These are phyloP conservation scores for Lentinula detonsa DNA, from an alignment of 768 basidiomycete genomes.

Conservation along the genomic window DNA sequence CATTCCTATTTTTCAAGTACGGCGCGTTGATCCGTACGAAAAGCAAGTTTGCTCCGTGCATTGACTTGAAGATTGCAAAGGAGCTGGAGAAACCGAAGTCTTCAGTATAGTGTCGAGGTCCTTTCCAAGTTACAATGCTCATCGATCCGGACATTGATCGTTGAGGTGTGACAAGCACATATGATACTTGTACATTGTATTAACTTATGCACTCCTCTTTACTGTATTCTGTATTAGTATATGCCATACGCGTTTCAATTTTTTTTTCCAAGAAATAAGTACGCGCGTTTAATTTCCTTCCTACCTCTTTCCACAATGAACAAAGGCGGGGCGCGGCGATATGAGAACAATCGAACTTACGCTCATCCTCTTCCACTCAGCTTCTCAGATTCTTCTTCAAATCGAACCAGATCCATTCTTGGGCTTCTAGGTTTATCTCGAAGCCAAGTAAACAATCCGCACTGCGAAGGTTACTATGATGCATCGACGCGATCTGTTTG, in stretches of 20 bases:
- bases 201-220: too few relatives aligned
- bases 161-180: too few relatives aligned
- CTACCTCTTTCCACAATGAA: slow-evolving; percentile 9
- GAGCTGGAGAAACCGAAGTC: slow-evolving; percentile 8
- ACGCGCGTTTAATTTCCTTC: background rate
- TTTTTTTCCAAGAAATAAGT: background rate
- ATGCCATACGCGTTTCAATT: too few relatives aligned
- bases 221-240: too few relatives aligned
- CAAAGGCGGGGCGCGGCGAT: slow-evolving; percentile 50
- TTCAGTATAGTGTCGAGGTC: background rate
- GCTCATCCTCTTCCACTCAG: slow-evolving; percentile 65
- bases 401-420: slow-evolving; percentile 36
- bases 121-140: slow-evolving; percentile 3
- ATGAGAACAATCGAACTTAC: slow-evolving; percentile 66
- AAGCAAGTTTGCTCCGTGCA: slow-evolving; percentile 52
- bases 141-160: too few relatives aligned
- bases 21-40: slow-evolving; percentile 48
- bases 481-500: slow-evolving; percentile 80
- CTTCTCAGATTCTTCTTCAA: slow-evolving; percentile 36
- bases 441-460: slow-evolving; percentile 62
- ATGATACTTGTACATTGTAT: too few relatives aligned
- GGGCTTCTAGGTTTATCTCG: slow-evolving; percentile 52
- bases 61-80: slow-evolving; percentile 36
- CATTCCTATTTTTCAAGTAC: slow-evolving; percentile 67
- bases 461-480: slow-evolving; percentile 76